Conservation (phyloP, 2,329 filamentous ascomycete genomes). For the Fonsecaea pedrosoi region DNA sequence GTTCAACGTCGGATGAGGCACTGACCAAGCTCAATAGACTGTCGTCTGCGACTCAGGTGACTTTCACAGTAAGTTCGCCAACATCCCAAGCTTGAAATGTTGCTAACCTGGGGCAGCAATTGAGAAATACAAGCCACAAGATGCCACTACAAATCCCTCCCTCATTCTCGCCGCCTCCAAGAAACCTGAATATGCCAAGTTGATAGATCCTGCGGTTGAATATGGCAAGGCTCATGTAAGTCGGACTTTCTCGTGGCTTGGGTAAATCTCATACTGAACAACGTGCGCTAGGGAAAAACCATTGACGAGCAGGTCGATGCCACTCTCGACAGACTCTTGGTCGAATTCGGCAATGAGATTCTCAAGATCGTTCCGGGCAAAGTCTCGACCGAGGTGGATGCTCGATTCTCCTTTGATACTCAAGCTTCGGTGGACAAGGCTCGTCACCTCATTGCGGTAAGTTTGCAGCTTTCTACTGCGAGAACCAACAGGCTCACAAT, state of each 20-base stretch:
- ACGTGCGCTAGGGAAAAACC: constrained; percentile 57
- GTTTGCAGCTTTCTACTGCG: constrained; percentile 42
- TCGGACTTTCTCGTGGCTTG: constrained; percentile 10
- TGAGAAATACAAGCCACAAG: constrained; percentile 99
- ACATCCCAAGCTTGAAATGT: constrained; percentile 13
- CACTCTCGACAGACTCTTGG: constrained; percentile 90
- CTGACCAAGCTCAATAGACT: constrained; percentile 61
- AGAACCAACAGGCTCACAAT: background rate
- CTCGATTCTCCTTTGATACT: constrained; percentile 92
- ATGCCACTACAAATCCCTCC: constrained; percentile 99
- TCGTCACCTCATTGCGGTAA: constrained; percentile 91
- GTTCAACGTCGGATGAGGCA: background rate
- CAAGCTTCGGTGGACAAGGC: constrained; percentile 93
- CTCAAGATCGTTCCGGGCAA: constrained; percentile 96
- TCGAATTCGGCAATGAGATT: constrained; percentile 98
- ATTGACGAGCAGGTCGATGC: constrained; percentile 85
- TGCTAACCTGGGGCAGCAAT: constrained; percentile 69
- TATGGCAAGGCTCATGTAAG: constrained; percentile 81
- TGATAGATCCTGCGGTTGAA: constrained; percentile 83
- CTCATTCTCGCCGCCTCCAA: constrained; percentile 98
- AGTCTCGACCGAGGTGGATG: constrained; percentile 98
- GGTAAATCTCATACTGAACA: constrained; percentile 18
- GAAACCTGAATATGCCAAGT: constrained; percentile 92
- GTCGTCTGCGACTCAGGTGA: constrained; percentile 98
- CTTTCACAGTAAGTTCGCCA: constrained; percentile 71